Conservation (phyloP, 2,329 filamentous ascomycete genomes). For the Pestalotiopsis fici region DNA sequence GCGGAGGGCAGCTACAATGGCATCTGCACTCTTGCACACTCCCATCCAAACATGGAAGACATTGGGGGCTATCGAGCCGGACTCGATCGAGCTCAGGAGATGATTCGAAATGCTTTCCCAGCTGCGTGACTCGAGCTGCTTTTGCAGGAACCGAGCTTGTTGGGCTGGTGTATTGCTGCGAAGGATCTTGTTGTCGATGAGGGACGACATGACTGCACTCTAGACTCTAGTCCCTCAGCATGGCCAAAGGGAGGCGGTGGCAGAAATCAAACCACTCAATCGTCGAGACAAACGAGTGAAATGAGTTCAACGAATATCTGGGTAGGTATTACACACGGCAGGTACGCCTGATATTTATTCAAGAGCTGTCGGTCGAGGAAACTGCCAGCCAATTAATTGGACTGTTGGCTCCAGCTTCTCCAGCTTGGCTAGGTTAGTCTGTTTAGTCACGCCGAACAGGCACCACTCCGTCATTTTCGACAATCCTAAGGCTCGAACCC, state of each 20-base stretch:
- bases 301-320: no score
- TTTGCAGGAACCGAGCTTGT: not conserved
- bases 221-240: not conserved
- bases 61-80: slow-evolving; percentile 13
- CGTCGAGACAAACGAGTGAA: no score
- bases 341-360: no score
- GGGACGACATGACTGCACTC: not conserved
- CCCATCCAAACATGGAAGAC: slow-evolving; percentile 17
- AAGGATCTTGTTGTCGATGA: not conserved
- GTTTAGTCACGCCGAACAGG: not conserved
- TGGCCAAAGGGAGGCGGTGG: no score
- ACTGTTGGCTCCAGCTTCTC: no score
- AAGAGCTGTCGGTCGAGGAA: no score
- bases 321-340: no score
- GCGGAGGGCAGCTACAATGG: slow-evolving; percentile 11
- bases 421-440: no score
- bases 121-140: not conserved
- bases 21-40: slow-evolving; percentile 13
- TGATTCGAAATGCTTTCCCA: slow-evolving; percentile 9
- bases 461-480: not conserved
- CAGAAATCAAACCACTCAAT: no score
- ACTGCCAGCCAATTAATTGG: no score
- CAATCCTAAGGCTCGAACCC: not conserved
- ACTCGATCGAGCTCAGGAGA: slow-evolving; percentile 8
- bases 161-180: not conserved